phyloP scores from a whole-genome alignment of 2,329 filamentous ascomycete genomes.

The Alternaria solani region DNA sequence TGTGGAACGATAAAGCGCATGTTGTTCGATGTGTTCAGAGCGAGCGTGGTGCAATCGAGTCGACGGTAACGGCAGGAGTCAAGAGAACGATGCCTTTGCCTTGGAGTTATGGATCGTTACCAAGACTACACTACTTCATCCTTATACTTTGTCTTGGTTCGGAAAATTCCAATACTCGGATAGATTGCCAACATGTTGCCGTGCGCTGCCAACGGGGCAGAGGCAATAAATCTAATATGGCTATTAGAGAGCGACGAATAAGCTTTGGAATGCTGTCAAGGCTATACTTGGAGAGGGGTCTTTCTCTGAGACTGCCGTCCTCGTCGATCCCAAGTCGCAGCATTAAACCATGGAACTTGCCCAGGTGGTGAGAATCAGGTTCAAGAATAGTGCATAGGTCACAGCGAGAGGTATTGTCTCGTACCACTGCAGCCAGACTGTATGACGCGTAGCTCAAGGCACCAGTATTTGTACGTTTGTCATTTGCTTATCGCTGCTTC shows the following conservation, averaged over 20 bases:
- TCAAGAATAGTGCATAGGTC: no score
- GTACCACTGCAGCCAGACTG: no score
- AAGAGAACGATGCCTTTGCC: neutral
- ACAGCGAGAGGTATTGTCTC: no score
- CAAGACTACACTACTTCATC: neutral
- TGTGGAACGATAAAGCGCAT: constrained; percentile 27
- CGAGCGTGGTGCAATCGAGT: neutral
- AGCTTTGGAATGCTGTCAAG: no score
- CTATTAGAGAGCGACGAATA: neutral
- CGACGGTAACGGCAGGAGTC: neutral
- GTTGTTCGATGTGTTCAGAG: constrained; percentile 3
- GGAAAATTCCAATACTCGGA: constrained; percentile 23
- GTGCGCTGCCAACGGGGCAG: no score
- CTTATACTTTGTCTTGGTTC: constrained; percentile 6
- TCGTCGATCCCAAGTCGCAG: no score
- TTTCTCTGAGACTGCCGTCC: no score
- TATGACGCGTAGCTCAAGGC: neutral
- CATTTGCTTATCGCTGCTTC: neutral
- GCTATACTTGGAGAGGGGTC: no score
- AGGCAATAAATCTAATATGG: constrained; percentile 14
- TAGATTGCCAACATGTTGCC: constrained; percentile 14
- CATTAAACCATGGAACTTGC: no score
- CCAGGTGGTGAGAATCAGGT: neutral
- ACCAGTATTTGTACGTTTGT: neutral
- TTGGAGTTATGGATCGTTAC: neutral